Conservation (phyloP, 2,329 filamentous ascomycete genomes). For the Grosmannia clavigera region DNA sequence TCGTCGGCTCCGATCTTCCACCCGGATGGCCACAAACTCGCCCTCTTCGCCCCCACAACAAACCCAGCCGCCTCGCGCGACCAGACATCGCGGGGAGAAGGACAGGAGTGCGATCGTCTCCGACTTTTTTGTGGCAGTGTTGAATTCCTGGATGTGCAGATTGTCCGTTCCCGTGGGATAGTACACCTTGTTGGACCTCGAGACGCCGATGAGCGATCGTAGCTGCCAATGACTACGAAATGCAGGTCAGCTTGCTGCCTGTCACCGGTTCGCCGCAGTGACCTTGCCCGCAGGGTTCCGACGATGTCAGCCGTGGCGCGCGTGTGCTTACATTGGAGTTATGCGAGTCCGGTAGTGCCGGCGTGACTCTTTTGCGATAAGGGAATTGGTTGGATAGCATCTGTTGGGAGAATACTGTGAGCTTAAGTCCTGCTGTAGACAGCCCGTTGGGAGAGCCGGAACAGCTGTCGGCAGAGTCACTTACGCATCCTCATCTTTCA, state of each 20-base stretch:
- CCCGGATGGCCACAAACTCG: slow-evolving; percentile 69
- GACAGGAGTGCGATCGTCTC: slow-evolving; percentile 60
- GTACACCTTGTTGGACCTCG: slow-evolving; percentile 66
- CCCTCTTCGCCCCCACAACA: slow-evolving; percentile 83
- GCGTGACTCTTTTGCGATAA: slow-evolving; percentile 47
- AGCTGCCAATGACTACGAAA: slow-evolving; percentile 66
- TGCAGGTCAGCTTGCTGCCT: neutral
- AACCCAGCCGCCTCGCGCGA: slow-evolving; percentile 77
- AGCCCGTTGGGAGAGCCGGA: neutral
- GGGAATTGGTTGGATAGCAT: slow-evolving; percentile 51
- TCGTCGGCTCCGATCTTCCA: slow-evolving; percentile 26
- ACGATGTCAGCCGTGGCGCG: neutral
- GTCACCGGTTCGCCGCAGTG: neutral
- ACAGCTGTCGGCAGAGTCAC: slow-evolving; percentile 11
- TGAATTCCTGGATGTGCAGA: slow-evolving; percentile 51
- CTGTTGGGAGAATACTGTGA: slow-evolving; percentile 24
- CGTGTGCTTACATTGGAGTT: slow-evolving; percentile 43
- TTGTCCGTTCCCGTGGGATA: slow-evolving; percentile 67
- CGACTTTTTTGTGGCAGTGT: slow-evolving; percentile 56
- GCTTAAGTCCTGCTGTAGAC: neutral
- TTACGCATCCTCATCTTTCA: slow-evolving; percentile 40
- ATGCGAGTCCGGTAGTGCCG: slow-evolving; percentile 58
- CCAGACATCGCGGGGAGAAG: slow-evolving; percentile 72
- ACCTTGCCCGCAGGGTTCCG: neutral
- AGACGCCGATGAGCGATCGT: slow-evolving; percentile 76